phyloP scores from a whole-genome alignment of 2,329 filamentous ascomycete genomes.

The Phyllosticta citribraziliensis region DNA sequence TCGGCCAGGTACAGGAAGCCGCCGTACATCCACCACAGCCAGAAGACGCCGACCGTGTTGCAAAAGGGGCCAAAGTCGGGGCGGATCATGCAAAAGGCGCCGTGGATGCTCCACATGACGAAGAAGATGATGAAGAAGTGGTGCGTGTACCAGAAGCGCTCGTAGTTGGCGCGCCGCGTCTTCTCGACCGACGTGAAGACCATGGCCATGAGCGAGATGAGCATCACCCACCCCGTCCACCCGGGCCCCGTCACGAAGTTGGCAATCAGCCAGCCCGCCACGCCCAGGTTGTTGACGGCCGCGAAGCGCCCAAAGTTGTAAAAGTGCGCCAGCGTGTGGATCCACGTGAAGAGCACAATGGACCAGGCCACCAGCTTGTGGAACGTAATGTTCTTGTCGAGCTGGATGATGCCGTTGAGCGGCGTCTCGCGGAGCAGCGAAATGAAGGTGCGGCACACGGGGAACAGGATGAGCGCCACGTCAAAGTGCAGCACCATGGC shows the following conservation, averaged over 20 bases:
- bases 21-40: slow-evolving; percentile 83
- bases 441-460: slow-evolving; percentile 76
- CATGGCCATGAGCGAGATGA: slow-evolving; percentile 69
- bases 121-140: slow-evolving; percentile 85
- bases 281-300: slow-evolving; percentile 62
- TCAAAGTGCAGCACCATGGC: slow-evolving; percentile 74
- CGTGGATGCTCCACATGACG: slow-evolving; percentile 84
- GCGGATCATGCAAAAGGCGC: slow-evolving; percentile 84
- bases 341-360: slow-evolving; percentile 79
- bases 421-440: slow-evolving; percentile 72
- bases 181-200: slow-evolving; percentile 69
- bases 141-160: slow-evolving; percentile 86
- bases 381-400: slow-evolving; percentile 84
- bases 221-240: slow-evolving; percentile 81
- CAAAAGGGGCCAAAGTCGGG: slow-evolving; percentile 73
- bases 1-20: slow-evolving; percentile 75
- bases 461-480: slow-evolving; percentile 67
- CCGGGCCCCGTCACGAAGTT: slow-evolving; percentile 73
- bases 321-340: slow-evolving; percentile 80
- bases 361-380: slow-evolving; percentile 80
- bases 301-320: slow-evolving; percentile 75
- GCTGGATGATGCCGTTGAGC: slow-evolving; percentile 76
- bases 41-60: slow-evolving; percentile 68
- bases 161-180: slow-evolving; percentile 69
- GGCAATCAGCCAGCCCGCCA: slow-evolving; percentile 67